Conservation (phyloP, 2,329 filamentous ascomycete genomes). For the Neonectria sp. region DNA sequence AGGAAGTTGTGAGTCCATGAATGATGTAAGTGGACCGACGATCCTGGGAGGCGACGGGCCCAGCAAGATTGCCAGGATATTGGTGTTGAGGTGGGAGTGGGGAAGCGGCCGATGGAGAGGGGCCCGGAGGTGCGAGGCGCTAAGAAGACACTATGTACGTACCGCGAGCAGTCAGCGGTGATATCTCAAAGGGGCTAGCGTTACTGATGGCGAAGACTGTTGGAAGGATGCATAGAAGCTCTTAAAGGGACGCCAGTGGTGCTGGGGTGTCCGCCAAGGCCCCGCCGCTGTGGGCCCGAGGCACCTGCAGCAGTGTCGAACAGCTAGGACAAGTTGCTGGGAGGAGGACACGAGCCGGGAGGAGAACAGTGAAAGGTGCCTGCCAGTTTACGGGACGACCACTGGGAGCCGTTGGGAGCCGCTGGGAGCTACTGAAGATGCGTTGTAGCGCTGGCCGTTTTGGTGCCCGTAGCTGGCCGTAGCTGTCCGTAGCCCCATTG, state of each 20-base stretch:
- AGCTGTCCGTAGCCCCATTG: constrained; percentile 7
- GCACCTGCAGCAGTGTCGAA: constrained; percentile 20
- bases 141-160: constrained; percentile 6
- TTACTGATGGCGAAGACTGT: constrained; percentile 38
- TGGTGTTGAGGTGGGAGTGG: constrained; percentile 35
- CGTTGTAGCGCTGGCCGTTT: constrained; percentile 6
- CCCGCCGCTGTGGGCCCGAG: constrained; percentile 34
- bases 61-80: constrained; percentile 31
- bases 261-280: constrained; percentile 30
- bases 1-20: constrained; percentile 42
- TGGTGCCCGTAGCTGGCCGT: constrained; percentile 4
- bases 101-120: constrained; percentile 37
- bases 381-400: neutral
- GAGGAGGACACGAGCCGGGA: constrained; percentile 16
- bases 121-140: constrained; percentile 10
- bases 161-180: constrained; percentile 14
- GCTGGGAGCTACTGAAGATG: constrained; percentile 11
- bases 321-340: constrained; percentile 14
- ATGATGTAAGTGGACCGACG: constrained; percentile 49
- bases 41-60: constrained; percentile 30
- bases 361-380: constrained; percentile 5
- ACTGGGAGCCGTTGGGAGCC: constrained; percentile 16
- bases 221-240: constrained; percentile 50
- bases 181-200: constrained; percentile 33
- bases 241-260: constrained; percentile 25